Evolutionary conservation across 2,329 filamentous ascomycete species (phyloP).

Genomic region (Cladorrhinum sp.): DNA sequence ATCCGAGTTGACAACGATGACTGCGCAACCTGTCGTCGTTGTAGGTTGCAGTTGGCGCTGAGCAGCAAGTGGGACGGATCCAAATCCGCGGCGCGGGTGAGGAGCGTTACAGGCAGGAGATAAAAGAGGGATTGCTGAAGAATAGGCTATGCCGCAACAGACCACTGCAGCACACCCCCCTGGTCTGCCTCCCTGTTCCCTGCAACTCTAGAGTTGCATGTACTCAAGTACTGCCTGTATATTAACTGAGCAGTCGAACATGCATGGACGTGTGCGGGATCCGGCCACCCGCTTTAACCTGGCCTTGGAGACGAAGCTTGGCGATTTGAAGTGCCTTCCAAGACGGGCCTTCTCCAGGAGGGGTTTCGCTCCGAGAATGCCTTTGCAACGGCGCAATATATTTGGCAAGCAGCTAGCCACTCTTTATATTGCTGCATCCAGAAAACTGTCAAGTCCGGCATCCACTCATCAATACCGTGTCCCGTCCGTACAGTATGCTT

Average conservation of each 20-base stretch:
- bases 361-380: constrained; percentile 19
- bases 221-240: constrained; percentile 9
- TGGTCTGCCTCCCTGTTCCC: constrained; percentile 9
- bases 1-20: neutral
- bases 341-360: constrained; percentile 19
- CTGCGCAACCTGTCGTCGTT: constrained; percentile 15
- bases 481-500: neutral
- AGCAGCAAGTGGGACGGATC: constrained; percentile 11
- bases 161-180: constrained; percentile 19
- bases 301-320: constrained; percentile 13
- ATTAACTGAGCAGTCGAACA: constrained; percentile 16
- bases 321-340: constrained; percentile 14
- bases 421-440: neutral
- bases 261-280: constrained; percentile 29
- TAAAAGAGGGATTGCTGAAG: constrained; percentile 22
- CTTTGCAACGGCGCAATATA: constrained; percentile 18
- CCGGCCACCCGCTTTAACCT: constrained; percentile 26
- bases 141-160: constrained; percentile 19
- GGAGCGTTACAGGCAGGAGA: constrained; percentile 19
- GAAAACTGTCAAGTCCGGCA: neutral
- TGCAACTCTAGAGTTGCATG: neutral
- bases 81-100: constrained; percentile 8
- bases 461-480: neutral
- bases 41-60: constrained; percentile 15
- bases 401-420: constrained; percentile 4